A percentile compares a stretch with the other conserved stretches of the same genome.
These are phyloP conservation scores for Austroboletus eburneus DNA, from an alignment of 768 basidiomycete species.

Conservation along the genomic window DNA sequence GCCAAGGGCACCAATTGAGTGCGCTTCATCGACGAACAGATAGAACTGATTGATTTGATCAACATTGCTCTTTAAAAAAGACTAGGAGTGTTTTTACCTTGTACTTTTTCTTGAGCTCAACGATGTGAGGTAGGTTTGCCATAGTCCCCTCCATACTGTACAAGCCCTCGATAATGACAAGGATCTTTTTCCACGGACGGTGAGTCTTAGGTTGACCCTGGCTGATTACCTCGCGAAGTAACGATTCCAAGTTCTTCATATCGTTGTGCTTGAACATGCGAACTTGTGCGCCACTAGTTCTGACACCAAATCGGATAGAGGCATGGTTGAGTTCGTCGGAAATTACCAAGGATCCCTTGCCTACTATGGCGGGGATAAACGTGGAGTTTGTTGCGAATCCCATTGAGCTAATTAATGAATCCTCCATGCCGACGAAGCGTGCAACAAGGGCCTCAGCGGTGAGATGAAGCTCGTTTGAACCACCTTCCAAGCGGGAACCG, in stretches of 20 bases:
- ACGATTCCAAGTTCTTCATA: conserved; percentile 72
- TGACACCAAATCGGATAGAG: conserved; percentile 88
- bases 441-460: conserved; percentile 84
- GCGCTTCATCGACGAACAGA: conserved; percentile 94
- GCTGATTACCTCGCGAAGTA: conserved; percentile 87
- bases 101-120: conserved; percentile 90
- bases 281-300: conserved; percentile 83
- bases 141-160: conserved; percentile 99
- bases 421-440: conserved; percentile 85
- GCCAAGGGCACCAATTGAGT: conserved; percentile 94
- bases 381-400: conserved; percentile 97
- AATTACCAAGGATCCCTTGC: conserved; percentile 90
- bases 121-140: conserved; percentile 73
- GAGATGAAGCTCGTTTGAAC: conserved; percentile 80
- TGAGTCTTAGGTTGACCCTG: conserved; percentile 98
- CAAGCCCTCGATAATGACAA: conserved; percentile 90
- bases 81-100: too few relatives aligned
- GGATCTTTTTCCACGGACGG: conserved; percentile 98
- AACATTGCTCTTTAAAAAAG: neutral
- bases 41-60: conserved; percentile 95
- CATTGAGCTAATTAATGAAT: conserved; percentile 88
- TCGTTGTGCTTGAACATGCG: conserved; percentile 98
- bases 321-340: conserved; percentile 98
- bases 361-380: conserved; percentile 84
- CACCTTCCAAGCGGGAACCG: conserved; percentile 78